Evolutionary conservation across 192 early-diverging fungal genomes (phyloP).

Genomic region (Coemansia sp.): DNA sequence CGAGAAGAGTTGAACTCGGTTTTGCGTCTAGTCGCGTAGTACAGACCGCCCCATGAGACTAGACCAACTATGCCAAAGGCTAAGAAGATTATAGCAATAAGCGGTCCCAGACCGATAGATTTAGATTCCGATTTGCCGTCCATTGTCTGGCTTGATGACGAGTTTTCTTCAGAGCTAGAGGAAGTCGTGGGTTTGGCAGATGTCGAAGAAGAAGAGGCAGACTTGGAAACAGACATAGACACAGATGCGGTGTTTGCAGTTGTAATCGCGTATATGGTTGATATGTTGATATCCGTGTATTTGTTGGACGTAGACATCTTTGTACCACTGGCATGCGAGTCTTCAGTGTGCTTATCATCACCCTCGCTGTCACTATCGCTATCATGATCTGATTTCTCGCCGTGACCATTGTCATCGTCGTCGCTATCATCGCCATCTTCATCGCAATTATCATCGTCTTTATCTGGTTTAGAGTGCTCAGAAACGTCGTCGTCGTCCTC

Average conservation of each 20-base stretch:
- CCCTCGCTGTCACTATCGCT: too few relatives aligned
- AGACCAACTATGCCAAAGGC: conserved; percentile 6
- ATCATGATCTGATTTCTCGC: too few relatives aligned
- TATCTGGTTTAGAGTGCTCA: neutral
- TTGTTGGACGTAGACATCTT: too few relatives aligned
- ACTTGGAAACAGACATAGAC: neutral
- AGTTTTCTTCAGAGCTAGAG: conserved; percentile 16
- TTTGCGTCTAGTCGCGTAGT: conserved; percentile 3
- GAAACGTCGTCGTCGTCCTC: neutral
- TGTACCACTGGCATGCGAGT: too few relatives aligned
- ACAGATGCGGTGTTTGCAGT: too few relatives aligned
- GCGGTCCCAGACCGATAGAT: neutral
- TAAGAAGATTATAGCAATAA: neutral
- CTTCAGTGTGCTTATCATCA: too few relatives aligned
- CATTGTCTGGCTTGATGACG: conserved; percentile 10
- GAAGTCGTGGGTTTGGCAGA: neutral
- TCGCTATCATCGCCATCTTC: conserved; percentile 1
- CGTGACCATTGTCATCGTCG: neutral
- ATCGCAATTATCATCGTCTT: neutral
- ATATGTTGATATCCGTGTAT: too few relatives aligned
- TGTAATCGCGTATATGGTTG: neutral
- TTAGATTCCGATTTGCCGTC: neutral
- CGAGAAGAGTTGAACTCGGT: neutral
- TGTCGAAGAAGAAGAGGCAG: neutral
- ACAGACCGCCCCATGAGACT: conserved; percentile 8